Evolutionary conservation across 1,284 basidiomycete species (phyloP).

Genomic region (Trichosporon coremiiforme): DNA sequence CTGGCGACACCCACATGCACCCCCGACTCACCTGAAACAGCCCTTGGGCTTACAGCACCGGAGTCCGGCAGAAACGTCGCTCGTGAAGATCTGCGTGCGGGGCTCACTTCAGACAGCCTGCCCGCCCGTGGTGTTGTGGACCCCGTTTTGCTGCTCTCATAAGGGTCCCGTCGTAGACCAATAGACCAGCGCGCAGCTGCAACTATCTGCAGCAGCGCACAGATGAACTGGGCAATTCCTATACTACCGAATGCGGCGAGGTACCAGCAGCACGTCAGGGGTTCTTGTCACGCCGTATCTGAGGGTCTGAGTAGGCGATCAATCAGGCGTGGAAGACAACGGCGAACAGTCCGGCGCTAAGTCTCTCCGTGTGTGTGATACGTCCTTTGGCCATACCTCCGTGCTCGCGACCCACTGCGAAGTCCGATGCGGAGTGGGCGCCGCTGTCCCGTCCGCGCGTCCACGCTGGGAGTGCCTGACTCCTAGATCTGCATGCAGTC

Average conservation of each 20-base stretch:
- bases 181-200: constrained; percentile 9
- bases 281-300: background rate
- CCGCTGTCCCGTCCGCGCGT: background rate
- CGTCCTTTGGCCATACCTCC: background rate
- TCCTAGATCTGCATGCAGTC: background rate
- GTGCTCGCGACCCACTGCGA: background rate
- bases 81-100: constrained; percentile 6
- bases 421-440: constrained; percentile 3
- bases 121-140: background rate
- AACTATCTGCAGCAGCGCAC: background rate
- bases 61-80: background rate
- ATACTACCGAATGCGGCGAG: background rate
- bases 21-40: constrained; percentile 41
- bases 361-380: background rate
- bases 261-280: background rate
- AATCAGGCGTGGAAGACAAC: background rate
- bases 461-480: background rate
- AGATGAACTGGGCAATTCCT: constrained; percentile 6
- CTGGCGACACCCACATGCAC: constrained; percentile 49
- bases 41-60: background rate
- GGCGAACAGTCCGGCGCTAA: background rate
- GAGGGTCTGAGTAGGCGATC: background rate
- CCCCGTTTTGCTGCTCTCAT: background rate
- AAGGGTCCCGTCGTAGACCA: background rate
- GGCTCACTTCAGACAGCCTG: background rate